Evolutionary conservation across 1,284 basidiomycete genomes (phyloP).

Genomic region (Pseudozyma tsukubaensis): DNA sequence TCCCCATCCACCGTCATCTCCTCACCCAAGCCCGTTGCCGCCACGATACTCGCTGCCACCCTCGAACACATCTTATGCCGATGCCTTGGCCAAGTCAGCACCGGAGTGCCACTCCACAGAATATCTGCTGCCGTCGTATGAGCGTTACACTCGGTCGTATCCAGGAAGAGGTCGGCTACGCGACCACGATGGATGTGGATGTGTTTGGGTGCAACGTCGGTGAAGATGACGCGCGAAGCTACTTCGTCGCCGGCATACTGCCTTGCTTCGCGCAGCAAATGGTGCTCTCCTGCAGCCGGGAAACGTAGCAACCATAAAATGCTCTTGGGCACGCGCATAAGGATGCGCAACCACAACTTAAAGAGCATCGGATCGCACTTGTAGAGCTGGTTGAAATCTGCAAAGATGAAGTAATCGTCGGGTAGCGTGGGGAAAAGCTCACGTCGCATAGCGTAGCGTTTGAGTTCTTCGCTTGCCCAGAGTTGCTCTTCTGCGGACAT

Average conservation of each 20-base stretch:
- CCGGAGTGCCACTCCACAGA: conserved; percentile 75
- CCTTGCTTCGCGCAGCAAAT: conserved; percentile 73
- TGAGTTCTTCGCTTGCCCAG: conserved; percentile 73
- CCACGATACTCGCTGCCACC: conserved; percentile 74
- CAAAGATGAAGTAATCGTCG: conserved; percentile 73
- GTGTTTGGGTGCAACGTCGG: conserved; percentile 74
- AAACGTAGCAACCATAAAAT: conserved; percentile 77
- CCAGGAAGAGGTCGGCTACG: conserved; percentile 75
- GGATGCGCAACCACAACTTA: conserved; percentile 74
- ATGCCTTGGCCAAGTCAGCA: conserved; percentile 75
- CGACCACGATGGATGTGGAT: conserved; percentile 74
- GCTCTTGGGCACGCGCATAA: conserved; percentile 73
- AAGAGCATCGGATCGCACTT: conserved; percentile 72
- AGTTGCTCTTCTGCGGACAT: conserved; percentile 55
- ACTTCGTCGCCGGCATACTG: conserved; percentile 74
- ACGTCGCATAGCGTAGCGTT: conserved; percentile 71
- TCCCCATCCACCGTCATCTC: conserved; percentile 73
- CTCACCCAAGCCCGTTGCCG: conserved; percentile 74
- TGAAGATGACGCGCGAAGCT: conserved; percentile 74
- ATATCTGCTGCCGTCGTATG: conserved; percentile 77
- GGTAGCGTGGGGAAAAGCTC: conserved; percentile 71
- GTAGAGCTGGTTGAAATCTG: conserved; percentile 76
- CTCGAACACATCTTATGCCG: conserved; percentile 76
- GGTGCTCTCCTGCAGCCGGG: conserved; percentile 74
- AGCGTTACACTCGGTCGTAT: conserved; percentile 77